phyloP scores from a whole-genome alignment of 768 basidiomycete species.

The Mycena epipterygia region DNA sequence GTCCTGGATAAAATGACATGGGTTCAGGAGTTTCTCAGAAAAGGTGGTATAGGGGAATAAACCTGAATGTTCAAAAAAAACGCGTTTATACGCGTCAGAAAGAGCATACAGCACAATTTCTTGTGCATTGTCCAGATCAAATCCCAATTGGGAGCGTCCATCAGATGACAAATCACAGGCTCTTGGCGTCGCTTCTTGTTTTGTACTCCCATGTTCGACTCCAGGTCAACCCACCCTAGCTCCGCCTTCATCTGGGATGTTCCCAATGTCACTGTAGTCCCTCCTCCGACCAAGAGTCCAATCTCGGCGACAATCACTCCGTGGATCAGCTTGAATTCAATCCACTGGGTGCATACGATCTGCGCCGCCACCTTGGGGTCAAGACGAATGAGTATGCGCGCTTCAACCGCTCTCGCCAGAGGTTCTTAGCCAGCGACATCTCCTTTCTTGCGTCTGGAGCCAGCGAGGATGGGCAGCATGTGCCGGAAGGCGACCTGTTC shows the following conservation, averaged over 20 bases:
- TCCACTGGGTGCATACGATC: neutral
- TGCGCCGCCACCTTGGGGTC: slow-evolving; percentile 8
- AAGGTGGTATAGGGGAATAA: no score
- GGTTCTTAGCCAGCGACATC: slow-evolving; percentile 9
- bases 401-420: neutral
- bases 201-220: no score
- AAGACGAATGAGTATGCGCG: neutral
- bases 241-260: neutral
- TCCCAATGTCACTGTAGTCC: neutral
- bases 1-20: neutral
- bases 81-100: neutral
- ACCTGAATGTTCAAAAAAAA: no score
- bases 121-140: neutral
- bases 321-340: neutral
- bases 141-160: no score
- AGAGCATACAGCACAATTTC: neutral
- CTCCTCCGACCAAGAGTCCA: neutral
- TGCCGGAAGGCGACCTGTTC: neutral
- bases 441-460: slow-evolving; percentile 7
- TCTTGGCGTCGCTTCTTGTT: no score
- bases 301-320: neutral
- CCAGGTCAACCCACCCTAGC: no score
- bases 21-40: neutral
- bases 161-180: no score
- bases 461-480: slow-evolving; percentile 4